Evolutionary conservation across 345 rosid species (phyloP).

Genomic region (Populus deltoides): DNA sequence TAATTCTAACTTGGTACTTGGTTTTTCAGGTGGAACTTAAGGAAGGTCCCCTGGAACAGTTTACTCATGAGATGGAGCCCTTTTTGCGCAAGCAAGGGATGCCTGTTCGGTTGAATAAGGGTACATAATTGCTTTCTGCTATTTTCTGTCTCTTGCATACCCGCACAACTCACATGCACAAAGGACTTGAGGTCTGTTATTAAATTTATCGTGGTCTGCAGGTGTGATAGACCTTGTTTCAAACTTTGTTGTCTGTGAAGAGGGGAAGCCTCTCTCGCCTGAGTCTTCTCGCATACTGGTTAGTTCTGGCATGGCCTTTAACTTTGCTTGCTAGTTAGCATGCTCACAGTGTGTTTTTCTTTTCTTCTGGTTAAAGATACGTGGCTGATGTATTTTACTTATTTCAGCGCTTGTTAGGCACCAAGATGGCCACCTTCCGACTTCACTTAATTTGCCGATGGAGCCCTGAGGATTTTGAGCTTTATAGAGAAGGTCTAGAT

Average conservation of each 20-base stretch:
- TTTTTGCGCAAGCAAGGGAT: conserved; percentile 83
- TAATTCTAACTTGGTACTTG: not conserved
- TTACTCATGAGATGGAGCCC: conserved; percentile 99
- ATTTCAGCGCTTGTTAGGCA: conserved; percentile 79
- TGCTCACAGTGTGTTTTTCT: not conserved
- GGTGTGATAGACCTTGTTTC: conserved; percentile 90
- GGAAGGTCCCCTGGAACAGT: conserved; percentile 87
- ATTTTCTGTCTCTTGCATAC: not conserved
- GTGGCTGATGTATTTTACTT: not conserved
- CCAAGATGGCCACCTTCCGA: conserved; percentile 85
- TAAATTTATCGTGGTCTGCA: conserved; percentile 21
- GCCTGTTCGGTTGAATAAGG: conserved; percentile 95
- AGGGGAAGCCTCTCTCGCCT: conserved; percentile 87
- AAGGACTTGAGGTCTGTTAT: not conserved
- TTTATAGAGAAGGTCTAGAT: conserved; percentile 53
- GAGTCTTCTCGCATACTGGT: conserved; percentile 93
- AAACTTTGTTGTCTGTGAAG: conserved; percentile 85
- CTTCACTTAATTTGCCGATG: conserved; percentile 80
- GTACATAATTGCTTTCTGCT: conserved; percentile 29
- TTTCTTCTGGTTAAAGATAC: not conserved
- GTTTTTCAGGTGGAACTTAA: conserved; percentile 68
- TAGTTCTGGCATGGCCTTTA: not conserved
- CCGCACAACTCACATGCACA: not conserved
- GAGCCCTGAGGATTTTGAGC: conserved; percentile 73
- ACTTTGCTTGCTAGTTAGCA: not conserved